phyloP scores from a whole-genome alignment of 139 green algal species.

The Micractinium conductrix region DNA sequence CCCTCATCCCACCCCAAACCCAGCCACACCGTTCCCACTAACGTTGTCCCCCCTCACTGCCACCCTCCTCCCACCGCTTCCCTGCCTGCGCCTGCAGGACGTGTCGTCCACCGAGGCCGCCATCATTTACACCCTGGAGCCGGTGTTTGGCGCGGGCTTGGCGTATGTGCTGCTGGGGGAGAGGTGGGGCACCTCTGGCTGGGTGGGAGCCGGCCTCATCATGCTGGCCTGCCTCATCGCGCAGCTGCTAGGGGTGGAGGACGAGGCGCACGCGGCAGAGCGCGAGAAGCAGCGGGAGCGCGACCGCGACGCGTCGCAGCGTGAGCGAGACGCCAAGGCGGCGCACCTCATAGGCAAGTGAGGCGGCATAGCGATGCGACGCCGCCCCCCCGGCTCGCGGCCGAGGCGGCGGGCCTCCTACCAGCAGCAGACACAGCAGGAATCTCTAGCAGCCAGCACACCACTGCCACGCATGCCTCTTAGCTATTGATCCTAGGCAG shows the following conservation, averaged over 20 bases:
- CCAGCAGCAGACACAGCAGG: too few relatives aligned
- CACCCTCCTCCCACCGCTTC: neutral
- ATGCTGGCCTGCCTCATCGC: constrained; percentile 54
- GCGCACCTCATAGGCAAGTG: neutral
- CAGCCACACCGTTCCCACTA: too few relatives aligned
- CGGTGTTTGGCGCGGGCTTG: constrained; percentile 56
- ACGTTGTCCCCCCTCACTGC: neutral
- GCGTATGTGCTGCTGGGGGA: constrained; percentile 76
- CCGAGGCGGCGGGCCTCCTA: too few relatives aligned
- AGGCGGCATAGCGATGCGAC: too few relatives aligned
- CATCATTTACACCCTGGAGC: constrained; percentile 79
- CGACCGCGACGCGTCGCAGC: neutral
- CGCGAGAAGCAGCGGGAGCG: too few relatives aligned
- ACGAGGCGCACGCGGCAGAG: neutral
- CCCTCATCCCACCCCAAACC: too few relatives aligned
- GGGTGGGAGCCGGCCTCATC: constrained; percentile 72
- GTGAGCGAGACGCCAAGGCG: constrained; percentile 1
- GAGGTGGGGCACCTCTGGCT: constrained; percentile 67
- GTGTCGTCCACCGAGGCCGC: constrained; percentile 71
- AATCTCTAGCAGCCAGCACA: too few relatives aligned
- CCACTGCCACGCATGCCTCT: too few relatives aligned
- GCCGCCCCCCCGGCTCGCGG: too few relatives aligned
- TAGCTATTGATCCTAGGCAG: too few relatives aligned
- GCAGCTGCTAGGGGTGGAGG: constrained; percentile 17
- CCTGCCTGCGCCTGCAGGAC: constrained; percentile 59